phyloP scores from a whole-genome alignment of 2,329 filamentous ascomycete species.

The Trichophyton equinum region DNA sequence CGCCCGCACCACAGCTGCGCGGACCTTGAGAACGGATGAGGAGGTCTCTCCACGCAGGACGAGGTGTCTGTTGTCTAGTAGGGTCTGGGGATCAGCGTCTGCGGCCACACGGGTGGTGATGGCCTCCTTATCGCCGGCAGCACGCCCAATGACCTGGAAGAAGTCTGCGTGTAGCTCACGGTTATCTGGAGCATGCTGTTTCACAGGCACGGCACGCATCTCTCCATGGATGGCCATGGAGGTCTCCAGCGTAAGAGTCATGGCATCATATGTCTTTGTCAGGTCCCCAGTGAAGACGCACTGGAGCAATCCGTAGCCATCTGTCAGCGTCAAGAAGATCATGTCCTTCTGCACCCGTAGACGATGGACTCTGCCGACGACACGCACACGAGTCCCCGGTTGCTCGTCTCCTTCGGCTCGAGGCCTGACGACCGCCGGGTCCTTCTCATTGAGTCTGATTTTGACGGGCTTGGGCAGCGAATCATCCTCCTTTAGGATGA shows the following conservation, averaged over 20 bases:
- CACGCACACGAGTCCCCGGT: constrained; percentile 60
- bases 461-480: constrained; percentile 60
- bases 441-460: constrained; percentile 63
- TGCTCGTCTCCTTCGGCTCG: constrained; percentile 44
- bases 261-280: constrained; percentile 80
- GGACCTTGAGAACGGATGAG: constrained; percentile 77
- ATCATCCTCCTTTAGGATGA: constrained; percentile 56
- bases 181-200: constrained; percentile 65
- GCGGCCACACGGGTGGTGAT: constrained; percentile 71
- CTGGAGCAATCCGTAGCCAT: constrained; percentile 76
- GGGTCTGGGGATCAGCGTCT: constrained; percentile 56
- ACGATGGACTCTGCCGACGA: constrained; percentile 72
- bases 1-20: constrained; percentile 65
- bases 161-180: constrained; percentile 86
- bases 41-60: constrained; percentile 73
- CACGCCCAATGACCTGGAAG: constrained; percentile 66
- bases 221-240: constrained; percentile 73
- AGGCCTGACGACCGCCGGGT: constrained; percentile 46
- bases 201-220: constrained; percentile 66
- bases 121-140: constrained; percentile 76
- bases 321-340: constrained; percentile 73
- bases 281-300: constrained; percentile 70
- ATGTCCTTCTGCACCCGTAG: constrained; percentile 70
- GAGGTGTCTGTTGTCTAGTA: constrained; percentile 73
- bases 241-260: constrained; percentile 77